Conservation (phyloP, 2,329 filamentous ascomycete species). For the Hypoxylon sp. region DNA sequence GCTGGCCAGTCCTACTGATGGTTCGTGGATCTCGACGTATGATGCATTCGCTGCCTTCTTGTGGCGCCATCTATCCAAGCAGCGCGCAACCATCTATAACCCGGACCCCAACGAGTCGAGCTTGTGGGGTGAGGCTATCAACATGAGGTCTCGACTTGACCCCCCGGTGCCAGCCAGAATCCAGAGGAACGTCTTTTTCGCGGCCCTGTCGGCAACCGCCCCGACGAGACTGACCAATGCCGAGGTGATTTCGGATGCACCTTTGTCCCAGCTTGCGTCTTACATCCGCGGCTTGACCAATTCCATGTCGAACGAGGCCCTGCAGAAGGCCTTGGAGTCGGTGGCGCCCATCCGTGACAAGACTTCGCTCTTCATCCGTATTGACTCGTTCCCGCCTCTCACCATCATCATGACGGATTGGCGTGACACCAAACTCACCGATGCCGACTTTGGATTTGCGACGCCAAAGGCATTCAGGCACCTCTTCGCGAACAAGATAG, state of each 20-base stretch:
- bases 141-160: slow-evolving; percentile 55
- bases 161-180: slow-evolving; percentile 52
- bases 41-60: slow-evolving; percentile 59
- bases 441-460: slow-evolving; percentile 42
- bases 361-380: slow-evolving; percentile 50
- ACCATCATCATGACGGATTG: slow-evolving; percentile 39
- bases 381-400: slow-evolving; percentile 52
- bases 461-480: slow-evolving; percentile 35
- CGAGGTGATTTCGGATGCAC: slow-evolving; percentile 54
- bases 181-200: slow-evolving; percentile 48
- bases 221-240: slow-evolving; percentile 49
- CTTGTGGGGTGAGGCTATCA: slow-evolving; percentile 55
- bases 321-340: slow-evolving; percentile 49
- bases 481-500: slow-evolving; percentile 31
- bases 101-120: slow-evolving; percentile 45
- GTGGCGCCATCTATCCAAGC: slow-evolving; percentile 55
- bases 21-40: slow-evolving; percentile 60
- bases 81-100: slow-evolving; percentile 53
- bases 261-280: slow-evolving; percentile 52
- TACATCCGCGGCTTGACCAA: slow-evolving; percentile 56
- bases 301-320: slow-evolving; percentile 50
- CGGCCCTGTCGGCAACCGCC: slow-evolving; percentile 34
- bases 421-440: slow-evolving; percentile 34
- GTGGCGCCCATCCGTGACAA: slow-evolving; percentile 56
- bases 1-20: slow-evolving; percentile 49